Percentiles rank a stretch among this genome's conserved stretches.
Evolutionary conservation across 2,329 filamentous ascomycete species (phyloP).

Genomic region (Aspergillus fumigatiaffinis): DNA sequence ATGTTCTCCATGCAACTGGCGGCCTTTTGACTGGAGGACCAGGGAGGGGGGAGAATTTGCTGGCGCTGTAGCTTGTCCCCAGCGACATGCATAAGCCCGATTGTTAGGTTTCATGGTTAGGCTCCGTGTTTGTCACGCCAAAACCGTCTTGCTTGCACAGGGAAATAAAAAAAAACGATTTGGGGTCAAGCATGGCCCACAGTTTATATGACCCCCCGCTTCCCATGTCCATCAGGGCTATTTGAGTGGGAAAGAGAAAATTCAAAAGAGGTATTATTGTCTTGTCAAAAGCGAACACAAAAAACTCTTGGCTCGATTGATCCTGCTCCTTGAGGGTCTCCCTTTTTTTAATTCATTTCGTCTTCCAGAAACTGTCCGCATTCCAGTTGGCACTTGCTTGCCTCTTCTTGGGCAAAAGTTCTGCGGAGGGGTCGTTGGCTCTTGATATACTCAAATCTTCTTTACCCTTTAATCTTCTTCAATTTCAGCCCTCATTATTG

Average conservation of each 20-base stretch:
- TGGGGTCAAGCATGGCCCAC: conserved; percentile 28
- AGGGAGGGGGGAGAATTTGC: conserved; percentile 21
- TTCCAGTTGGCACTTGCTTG: neutral
- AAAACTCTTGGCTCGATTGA: neutral
- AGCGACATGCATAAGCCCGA: conserved; percentile 37
- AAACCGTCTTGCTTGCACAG: conserved; percentile 16
- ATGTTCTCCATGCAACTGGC: conserved; percentile 30
- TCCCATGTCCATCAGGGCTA: conserved; percentile 25
- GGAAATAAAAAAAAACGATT: conserved; percentile 8
- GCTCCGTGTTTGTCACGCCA: conserved; percentile 32
- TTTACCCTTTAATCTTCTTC: neutral
- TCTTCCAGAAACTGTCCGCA: neutral
- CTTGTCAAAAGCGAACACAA: neutral
- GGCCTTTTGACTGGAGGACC: conserved; percentile 30
- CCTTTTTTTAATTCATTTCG: neutral
- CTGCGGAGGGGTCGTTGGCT: neutral
- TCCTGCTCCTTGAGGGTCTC: neutral
- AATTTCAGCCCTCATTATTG: conserved; percentile 5
- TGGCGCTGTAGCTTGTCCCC: conserved; percentile 32
- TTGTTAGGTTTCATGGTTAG: conserved; percentile 36
- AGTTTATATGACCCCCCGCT: conserved; percentile 38
- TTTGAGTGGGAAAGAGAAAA: conserved; percentile 6
- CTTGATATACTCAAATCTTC: neutral
- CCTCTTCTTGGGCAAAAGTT: neutral
- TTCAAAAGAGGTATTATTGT: neutral